A percentile compares a stretch with the other conserved stretches of the same genome.
These are phyloP conservation scores for Dactylellina cionopaga DNA, from an alignment of 2,329 filamentous ascomycete species.

Conservation along the genomic window DNA sequence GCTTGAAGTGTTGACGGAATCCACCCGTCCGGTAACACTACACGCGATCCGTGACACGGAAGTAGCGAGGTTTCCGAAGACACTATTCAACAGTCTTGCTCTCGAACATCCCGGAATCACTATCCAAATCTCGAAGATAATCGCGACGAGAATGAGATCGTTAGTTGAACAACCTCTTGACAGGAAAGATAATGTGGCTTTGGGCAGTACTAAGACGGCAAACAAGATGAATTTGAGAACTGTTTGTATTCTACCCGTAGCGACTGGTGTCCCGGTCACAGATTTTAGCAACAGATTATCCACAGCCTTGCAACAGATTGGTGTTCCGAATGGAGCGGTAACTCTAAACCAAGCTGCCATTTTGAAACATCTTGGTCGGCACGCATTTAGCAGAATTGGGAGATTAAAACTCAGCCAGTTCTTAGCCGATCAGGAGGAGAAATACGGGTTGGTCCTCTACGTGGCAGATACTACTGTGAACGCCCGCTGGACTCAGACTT, in stretches of 20 bases:
- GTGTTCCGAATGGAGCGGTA: constrained; percentile 86
- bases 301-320: constrained; percentile 87
- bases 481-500: constrained; percentile 97
- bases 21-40: constrained; percentile 84
- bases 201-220: constrained; percentile 73
- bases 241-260: constrained; percentile 89
- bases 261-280: constrained; percentile 88
- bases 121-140: constrained; percentile 98
- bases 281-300: constrained; percentile 92
- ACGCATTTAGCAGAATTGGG: constrained; percentile 97
- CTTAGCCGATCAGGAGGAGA: constrained; percentile 94
- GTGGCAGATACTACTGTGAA: constrained; percentile 97
- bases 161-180: constrained; percentile 80
- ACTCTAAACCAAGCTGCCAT: constrained; percentile 94
- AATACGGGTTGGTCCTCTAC: constrained; percentile 94
- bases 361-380: constrained; percentile 90
- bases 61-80: constrained; percentile 93
- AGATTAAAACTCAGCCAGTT: constrained; percentile 96
- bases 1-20: constrained; percentile 95
- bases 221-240: constrained; percentile 93
- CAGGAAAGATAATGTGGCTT: constrained; percentile 36
- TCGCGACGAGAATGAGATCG: constrained; percentile 91
- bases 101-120: constrained; percentile 98
- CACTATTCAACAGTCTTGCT: constrained; percentile 95
- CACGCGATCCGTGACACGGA: constrained; percentile 98